phyloP scores from a whole-genome alignment of 2,329 filamentous ascomycete species.

The Raffaelea deltoideospora region DNA sequence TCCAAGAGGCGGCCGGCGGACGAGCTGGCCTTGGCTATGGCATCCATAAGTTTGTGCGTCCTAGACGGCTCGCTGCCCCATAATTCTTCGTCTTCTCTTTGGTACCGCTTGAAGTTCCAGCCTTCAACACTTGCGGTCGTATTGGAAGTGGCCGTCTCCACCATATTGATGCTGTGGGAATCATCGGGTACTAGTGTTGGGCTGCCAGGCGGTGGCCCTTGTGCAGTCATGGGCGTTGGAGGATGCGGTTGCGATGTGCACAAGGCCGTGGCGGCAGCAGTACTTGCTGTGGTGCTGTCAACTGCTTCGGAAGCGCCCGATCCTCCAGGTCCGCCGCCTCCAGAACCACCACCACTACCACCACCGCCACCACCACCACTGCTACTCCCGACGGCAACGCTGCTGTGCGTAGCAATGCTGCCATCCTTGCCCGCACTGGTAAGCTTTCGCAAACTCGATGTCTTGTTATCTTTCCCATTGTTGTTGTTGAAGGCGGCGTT shows the following conservation, averaged over 20 bases:
- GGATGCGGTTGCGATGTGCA: no score
- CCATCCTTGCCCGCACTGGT: slow-evolving; percentile 43
- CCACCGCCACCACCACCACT: slow-evolving; percentile 9
- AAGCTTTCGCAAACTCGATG: slow-evolving; percentile 45
- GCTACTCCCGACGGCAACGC: slow-evolving; percentile 19
- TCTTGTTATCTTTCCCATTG: no score
- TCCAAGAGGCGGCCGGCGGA: slow-evolving; percentile 40
- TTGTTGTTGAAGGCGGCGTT: no score
- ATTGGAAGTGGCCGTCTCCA: slow-evolving; percentile 18
- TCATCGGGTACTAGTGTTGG: slow-evolving; percentile 34
- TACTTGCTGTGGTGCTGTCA: slow-evolving; percentile 11
- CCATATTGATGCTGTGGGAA: slow-evolving; percentile 22
- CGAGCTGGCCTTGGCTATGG: slow-evolving; percentile 41
- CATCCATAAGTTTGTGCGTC: slow-evolving; percentile 41
- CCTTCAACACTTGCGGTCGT: slow-evolving; percentile 28
- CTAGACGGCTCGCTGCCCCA: slow-evolving; percentile 50
- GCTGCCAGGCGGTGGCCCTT: slow-evolving; percentile 12
- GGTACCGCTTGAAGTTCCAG: slow-evolving; percentile 68
- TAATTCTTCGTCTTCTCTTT: slow-evolving; percentile 75
- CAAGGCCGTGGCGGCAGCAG: not conserved
- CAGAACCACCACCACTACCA: no score
- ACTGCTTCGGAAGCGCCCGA: no score
- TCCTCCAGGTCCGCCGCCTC: no score
- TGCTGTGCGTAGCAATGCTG: slow-evolving; percentile 22
- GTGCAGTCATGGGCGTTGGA: no score